Base-by-base conservation (phyloP, 78 protist genomes). In the Anaeramoeba flamelloides region DNA sequence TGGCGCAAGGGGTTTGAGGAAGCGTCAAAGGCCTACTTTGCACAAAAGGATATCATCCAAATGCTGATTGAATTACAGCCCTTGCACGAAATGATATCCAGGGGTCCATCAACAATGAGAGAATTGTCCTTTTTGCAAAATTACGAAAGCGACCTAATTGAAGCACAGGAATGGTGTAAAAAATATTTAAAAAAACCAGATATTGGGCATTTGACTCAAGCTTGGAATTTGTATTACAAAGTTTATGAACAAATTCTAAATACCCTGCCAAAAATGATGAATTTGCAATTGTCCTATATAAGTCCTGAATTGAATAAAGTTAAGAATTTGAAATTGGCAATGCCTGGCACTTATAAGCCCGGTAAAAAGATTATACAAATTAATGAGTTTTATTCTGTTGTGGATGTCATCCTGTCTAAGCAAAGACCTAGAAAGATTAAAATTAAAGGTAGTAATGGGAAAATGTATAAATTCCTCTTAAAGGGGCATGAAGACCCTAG, bases 1-100 rank as follows among this genome's bases (percentile, higher is more conserved):
- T 96, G 99, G 99, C 90, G 90, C 82, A 97, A 93, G 84, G 96
- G 94, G 26, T 39, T 96, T 3, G 99, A 96, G 82, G 97, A 94
- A 82, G 97, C 98, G 1, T 80, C 90, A 3, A 81, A 94, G n/a
- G 88, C 84, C 74, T 93, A 86, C 87, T 94, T 92, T 74, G 96
- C 88, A 1, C 93, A 92, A 1, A 82, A 86, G 65, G 80, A 94
- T 84, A 76, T 87, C 76, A 30, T n/a, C 36, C 96, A 88, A 39
- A 92, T 92, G 95, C 77, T 88, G n/a, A 86, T 8, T 8, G 4
- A 36, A 12, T 8, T 79, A 30, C n/a, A n/a, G 17, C 40, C 17
- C 12, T 76, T 36, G 69, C 76, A 83, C 76, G n/a, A n/a, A n/a
- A n/a, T n/a, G n/a, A n/a, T n/a, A n/a, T n/a, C n/a, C n/a, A n/a